Conservation (phyloP, 345 rosid genomes). For the Gossypium herbaceum region DNA sequence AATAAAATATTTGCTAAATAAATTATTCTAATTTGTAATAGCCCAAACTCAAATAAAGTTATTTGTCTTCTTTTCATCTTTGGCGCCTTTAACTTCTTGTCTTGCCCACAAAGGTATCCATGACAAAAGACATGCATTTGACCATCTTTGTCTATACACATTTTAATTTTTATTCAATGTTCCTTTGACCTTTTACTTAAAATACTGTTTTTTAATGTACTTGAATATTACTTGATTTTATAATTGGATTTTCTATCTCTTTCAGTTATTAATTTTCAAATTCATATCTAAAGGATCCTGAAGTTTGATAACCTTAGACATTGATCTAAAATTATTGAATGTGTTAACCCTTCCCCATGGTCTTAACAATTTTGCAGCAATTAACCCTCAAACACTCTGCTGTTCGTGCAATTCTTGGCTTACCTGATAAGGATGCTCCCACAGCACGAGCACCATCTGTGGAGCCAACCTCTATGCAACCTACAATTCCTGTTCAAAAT, state of each 20-base stretch:
- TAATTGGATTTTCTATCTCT: not conserved
- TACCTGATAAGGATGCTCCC: conserved; percentile 36
- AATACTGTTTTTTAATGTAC: not conserved
- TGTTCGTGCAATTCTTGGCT: conserved; percentile 58
- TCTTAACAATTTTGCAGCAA: conserved; percentile 52
- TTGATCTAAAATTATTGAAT: not conserved
- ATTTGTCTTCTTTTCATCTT: not conserved
- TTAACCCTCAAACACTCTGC: conserved; percentile 53
- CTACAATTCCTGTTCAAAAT: conserved; percentile 32
- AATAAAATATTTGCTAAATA: not conserved
- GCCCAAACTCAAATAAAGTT: not conserved
- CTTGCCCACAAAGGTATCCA: not conserved
- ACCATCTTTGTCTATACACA: not conserved
- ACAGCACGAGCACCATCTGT: conserved; percentile 22
- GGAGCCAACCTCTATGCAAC: conserved; percentile 29
- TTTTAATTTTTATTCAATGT: not conserved
- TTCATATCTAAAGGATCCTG: not conserved
- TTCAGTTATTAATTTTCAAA: not conserved
- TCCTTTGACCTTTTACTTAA: not conserved
- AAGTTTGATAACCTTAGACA: not conserved
- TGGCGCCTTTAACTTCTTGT: not conserved
- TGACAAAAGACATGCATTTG: not conserved
- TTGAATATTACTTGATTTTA: not conserved
- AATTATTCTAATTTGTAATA: too few species aligned
- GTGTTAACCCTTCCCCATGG: not conserved